Evolutionary conservation across 2,329 filamentous ascomycete species (phyloP).

Genomic region (Microcyclospora pomicola): DNA sequence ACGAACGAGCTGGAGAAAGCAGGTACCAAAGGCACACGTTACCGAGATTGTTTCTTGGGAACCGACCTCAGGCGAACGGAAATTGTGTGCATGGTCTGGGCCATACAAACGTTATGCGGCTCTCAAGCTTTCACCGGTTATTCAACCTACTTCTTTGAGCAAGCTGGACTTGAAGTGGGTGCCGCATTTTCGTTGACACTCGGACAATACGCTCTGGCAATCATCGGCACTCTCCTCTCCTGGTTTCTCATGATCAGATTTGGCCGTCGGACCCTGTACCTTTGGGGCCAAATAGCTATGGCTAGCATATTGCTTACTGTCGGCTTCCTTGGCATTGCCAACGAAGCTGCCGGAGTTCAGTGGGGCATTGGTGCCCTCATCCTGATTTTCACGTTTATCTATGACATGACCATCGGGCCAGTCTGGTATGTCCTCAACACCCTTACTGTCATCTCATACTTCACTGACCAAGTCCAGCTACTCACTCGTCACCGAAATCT

Average conservation of each 20-base stretch:
- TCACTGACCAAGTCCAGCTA: slow-evolving; percentile 3
- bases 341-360: slow-evolving; percentile 5
- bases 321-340: slow-evolving; percentile 11
- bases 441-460: too few relatives aligned
- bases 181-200: slow-evolving; percentile 27
- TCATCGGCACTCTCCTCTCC: slow-evolving; percentile 14
- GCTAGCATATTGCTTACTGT: slow-evolving; percentile 11
- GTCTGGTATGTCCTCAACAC: slow-evolving; percentile 5
- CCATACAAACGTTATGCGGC: slow-evolving; percentile 21
- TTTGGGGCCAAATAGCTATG: slow-evolving; percentile 16
- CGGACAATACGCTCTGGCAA: slow-evolving; percentile 16
- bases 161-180: slow-evolving; percentile 24
- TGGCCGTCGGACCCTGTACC: slow-evolving; percentile 28
- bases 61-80: slow-evolving; percentile 35
- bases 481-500: slow-evolving; percentile 17
- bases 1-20: slow-evolving; percentile 41
- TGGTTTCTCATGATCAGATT: slow-evolving; percentile 24
- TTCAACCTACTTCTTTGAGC: slow-evolving; percentile 26
- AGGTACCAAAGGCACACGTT: slow-evolving; percentile 32
- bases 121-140: slow-evolving; percentile 22
- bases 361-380: slow-evolving; percentile 16
- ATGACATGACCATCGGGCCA: slow-evolving; percentile 19
- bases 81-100: slow-evolving; percentile 26
- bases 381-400: slow-evolving; percentile 18
- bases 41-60: slow-evolving; percentile 40